phyloP scores from a whole-genome alignment of 1,284 basidiomycete species.

The Veloporphyrellus conicus region DNA sequence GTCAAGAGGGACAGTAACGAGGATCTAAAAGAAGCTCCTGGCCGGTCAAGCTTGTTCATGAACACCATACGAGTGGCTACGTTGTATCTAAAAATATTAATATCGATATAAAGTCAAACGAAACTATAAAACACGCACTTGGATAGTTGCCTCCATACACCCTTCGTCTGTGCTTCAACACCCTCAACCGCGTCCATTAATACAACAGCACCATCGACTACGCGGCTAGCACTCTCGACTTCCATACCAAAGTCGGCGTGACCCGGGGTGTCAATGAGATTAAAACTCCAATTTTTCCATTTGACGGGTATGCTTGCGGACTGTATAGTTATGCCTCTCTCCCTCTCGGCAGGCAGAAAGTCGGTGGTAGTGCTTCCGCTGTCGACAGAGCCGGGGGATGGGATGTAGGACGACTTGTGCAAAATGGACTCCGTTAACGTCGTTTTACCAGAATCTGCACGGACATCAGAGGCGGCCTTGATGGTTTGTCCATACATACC shows the following conservation, averaged over 20 bases:
- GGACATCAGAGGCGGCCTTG: conserved; percentile 14
- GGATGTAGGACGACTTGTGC: conserved; percentile 70
- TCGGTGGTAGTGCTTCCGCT: conserved; percentile 88
- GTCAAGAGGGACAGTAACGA: conserved; percentile 69
- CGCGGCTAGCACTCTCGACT: conserved; percentile 85
- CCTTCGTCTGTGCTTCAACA: conserved; percentile 85
- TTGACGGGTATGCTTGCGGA: conserved; percentile 88
- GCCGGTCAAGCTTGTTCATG: conserved; percentile 84
- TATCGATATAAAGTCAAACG: not conserved
- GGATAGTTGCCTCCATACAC: conserved; percentile 82
- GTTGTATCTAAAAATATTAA: conserved; percentile 52
- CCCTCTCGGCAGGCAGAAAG: conserved; percentile 84
- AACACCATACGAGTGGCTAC: conserved; percentile 78
- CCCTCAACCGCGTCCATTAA: conserved; percentile 88
- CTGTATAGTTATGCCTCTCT: conserved; percentile 88
- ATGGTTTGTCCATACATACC: conserved; percentile 41
- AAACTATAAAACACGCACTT: conserved; percentile 47
- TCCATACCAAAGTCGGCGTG: conserved; percentile 95
- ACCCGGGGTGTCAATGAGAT: conserved; percentile 87
- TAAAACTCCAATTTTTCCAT: conserved; percentile 81
- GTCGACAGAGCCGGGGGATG: conserved; percentile 76
- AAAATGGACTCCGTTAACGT: conserved; percentile 87
- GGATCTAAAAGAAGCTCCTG: conserved; percentile 72
- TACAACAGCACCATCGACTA: conserved; percentile 85
- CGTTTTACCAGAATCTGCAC: conserved; percentile 83